Evolutionary conservation across 2,329 filamentous ascomycete genomes (phyloP).

Genomic region (Neopestalotiopsis clavispora): DNA sequence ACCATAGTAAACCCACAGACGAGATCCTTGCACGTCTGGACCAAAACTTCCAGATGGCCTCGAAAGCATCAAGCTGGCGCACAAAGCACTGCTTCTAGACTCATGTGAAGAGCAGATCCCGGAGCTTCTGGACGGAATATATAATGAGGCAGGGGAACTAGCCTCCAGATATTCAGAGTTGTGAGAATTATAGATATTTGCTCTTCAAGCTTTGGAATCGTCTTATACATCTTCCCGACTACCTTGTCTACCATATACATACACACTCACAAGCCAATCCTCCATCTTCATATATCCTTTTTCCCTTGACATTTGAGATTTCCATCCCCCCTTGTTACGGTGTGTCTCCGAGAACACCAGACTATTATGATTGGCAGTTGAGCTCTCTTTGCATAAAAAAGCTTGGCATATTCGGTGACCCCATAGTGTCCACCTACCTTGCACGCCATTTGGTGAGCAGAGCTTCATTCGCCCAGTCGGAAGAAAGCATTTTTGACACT

Average conservation of each 20-base stretch:
- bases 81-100: neutral
- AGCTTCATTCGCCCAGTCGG: neutral
- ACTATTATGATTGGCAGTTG: neutral
- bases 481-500: conserved; percentile 1
- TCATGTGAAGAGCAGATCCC: neutral
- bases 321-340: neutral
- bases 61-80: neutral
- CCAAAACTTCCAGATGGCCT: neutral
- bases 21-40: neutral
- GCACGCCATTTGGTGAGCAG: conserved; percentile 6
- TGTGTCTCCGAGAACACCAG: conserved; percentile 6
- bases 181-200: neutral
- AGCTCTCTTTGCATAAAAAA: neutral
- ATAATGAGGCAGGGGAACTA: neutral
- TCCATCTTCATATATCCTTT: neutral
- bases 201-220: neutral
- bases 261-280: neutral
- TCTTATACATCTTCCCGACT: neutral
- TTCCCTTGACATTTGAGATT: neutral
- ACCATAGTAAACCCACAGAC: neutral
- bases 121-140: neutral
- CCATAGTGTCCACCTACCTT: neutral
- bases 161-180: neutral
- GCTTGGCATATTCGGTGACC: conserved; percentile 3
- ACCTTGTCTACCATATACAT: neutral